Evolutionary conservation across 345 rosid species (phyloP).

Genomic region (Xanthoceras sorbifolium): DNA sequence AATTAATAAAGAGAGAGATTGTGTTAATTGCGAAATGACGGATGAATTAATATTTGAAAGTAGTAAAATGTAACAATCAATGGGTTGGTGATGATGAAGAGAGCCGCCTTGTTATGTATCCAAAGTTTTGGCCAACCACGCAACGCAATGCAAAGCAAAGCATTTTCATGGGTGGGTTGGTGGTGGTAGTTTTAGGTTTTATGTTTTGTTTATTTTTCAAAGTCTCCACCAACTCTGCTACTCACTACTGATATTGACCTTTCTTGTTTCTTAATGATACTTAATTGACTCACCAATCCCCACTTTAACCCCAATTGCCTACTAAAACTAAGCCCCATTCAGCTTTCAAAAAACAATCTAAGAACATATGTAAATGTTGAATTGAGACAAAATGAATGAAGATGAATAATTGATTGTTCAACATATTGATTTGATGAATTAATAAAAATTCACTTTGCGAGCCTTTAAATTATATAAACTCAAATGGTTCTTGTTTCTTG

Average conservation of each 20-base stretch:
- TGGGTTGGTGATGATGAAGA: slow-evolving; percentile 34
- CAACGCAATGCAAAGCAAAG: background rate
- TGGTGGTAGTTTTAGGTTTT: slow-evolving; percentile 17
- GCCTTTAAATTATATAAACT: too few species aligned
- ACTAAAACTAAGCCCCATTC: background rate
- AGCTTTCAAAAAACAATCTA: too few species aligned
- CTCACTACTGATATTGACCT: too few species aligned
- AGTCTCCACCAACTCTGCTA: background rate
- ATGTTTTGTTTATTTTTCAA: background rate
- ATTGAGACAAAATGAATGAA: too few species aligned
- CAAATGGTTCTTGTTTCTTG: too few species aligned
- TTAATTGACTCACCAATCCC: slow-evolving; percentile 9
- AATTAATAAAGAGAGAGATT: background rate
- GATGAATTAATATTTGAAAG: background rate
- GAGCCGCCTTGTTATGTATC: background rate
- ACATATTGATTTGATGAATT: too few species aligned
- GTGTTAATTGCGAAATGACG: background rate
- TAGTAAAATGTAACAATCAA: slow-evolving; percentile 34
- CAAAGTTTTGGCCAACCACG: slow-evolving; percentile 2
- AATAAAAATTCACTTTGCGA: too few species aligned
- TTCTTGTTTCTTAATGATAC: background rate
- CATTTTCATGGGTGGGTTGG: slow-evolving; percentile 13
- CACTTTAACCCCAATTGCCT: background rate
- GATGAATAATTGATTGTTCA: too few species aligned
- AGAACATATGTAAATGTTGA: too few species aligned